Conservation (phyloP, 1,139 yeast genomes). For the Arxiozyma telluris region DNA sequence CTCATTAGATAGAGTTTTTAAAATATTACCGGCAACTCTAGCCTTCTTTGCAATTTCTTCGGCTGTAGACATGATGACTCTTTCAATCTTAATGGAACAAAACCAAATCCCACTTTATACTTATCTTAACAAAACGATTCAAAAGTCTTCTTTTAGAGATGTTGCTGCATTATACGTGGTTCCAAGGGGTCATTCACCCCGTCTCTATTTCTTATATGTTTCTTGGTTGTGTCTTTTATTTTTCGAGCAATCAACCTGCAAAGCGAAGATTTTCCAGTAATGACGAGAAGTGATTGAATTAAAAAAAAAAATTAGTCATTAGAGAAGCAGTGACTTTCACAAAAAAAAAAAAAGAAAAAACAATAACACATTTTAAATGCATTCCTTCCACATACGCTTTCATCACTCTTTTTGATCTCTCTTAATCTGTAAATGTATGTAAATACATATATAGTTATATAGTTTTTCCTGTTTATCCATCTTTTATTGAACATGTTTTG, state of each 20-base stretch:
- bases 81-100: not conserved
- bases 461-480: too few species aligned
- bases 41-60: constrained; percentile 75
- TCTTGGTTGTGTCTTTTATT: not conserved
- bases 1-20: constrained; percentile 67
- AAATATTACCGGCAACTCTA: constrained; percentile 63
- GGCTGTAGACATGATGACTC: constrained; percentile 36
- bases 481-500: not conserved
- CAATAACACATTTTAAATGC: not conserved
- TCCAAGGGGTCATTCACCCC: not conserved
- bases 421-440: too few species aligned
- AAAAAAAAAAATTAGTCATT: too few species aligned
- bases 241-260: not conserved
- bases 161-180: not conserved
- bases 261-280: not conserved
- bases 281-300: not conserved
- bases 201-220: not conserved
- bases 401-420: too few species aligned
- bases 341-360: too few species aligned
- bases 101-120: not conserved
- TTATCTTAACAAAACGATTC: not conserved
- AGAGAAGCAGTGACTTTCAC: too few species aligned
- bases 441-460: too few species aligned
- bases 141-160: too few species aligned
- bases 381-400: not conserved